phyloP scores from a whole-genome alignment of 441 rosid genomes.

The Aquilaria agallochum region DNA sequence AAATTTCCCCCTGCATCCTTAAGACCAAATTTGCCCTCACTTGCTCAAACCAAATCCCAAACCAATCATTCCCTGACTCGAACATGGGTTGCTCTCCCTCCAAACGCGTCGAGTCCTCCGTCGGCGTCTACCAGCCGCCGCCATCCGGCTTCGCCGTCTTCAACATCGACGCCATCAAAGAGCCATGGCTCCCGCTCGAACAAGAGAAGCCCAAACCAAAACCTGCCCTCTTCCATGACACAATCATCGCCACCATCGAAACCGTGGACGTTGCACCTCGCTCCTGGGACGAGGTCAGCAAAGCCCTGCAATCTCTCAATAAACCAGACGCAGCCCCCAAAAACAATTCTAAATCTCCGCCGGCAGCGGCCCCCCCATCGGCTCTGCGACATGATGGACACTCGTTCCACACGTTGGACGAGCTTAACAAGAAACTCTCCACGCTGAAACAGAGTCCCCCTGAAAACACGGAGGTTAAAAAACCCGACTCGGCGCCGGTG shows the following conservation, averaged over 20 bases:
- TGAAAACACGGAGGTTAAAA: slow-evolving; percentile 28
- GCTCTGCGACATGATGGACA: slow-evolving; percentile 34
- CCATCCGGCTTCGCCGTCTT: slow-evolving; percentile 80
- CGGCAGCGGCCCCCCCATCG: slow-evolving; percentile 9
- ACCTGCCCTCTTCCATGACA: slow-evolving; percentile 42
- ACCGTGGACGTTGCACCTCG: slow-evolving; percentile 42
- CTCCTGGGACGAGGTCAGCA: slow-evolving; percentile 93
- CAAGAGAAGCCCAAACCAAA: slow-evolving; percentile 30
- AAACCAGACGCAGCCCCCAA: slow-evolving; percentile 26
- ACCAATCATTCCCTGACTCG: background rate
- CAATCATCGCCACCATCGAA: slow-evolving; percentile 48
- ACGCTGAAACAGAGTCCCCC: slow-evolving; percentile 18
- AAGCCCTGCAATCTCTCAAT: slow-evolving; percentile 59
- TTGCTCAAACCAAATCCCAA: background rate
- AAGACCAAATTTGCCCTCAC: background rate
- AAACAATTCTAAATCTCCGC: background rate
- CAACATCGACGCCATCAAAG: slow-evolving; percentile 69
- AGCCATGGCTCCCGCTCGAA: slow-evolving; percentile 64
- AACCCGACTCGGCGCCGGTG: slow-evolving; percentile 32
- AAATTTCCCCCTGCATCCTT: background rate
- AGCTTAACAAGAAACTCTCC: slow-evolving; percentile 49
- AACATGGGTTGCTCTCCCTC: slow-evolving; percentile 84
- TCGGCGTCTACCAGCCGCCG: slow-evolving; percentile 63
- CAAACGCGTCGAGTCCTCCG: slow-evolving; percentile 47
- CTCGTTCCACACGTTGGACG: slow-evolving; percentile 80